These are phyloP conservation scores for Truncatella angustata DNA, from an alignment of 2,329 filamentous ascomycete genomes.

Conservation along the genomic window DNA sequence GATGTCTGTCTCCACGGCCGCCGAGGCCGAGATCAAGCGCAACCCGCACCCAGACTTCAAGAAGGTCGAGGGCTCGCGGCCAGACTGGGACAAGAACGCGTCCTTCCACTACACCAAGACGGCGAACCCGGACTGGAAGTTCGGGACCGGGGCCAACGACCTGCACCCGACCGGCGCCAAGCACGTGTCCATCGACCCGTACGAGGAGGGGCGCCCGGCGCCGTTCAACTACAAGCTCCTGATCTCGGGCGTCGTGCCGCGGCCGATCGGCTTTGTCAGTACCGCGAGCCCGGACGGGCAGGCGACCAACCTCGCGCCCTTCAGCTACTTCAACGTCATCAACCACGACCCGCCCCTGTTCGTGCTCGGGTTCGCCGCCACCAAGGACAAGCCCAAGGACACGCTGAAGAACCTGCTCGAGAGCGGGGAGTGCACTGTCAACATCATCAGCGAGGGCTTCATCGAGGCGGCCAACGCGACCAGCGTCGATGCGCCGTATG, in stretches of 20 bases:
- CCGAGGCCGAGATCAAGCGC: constrained; percentile 45
- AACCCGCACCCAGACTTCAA: constrained; percentile 78
- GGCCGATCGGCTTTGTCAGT: constrained; percentile 70
- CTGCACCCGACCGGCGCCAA: constrained; percentile 26
- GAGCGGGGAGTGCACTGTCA: constrained; percentile 76
- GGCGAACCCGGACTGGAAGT: constrained; percentile 62
- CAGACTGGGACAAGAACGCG: constrained; percentile 51
- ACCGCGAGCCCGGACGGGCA: constrained; percentile 58
- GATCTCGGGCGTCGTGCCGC: constrained; percentile 78
- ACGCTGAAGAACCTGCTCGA: constrained; percentile 72
- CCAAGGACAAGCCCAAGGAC: constrained; percentile 65
- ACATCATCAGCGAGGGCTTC: constrained; percentile 82
- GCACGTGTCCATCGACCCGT: constrained; percentile 80
- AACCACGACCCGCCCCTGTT: constrained; percentile 87
- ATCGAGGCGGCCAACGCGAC: constrained; percentile 86
- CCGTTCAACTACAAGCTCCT: constrained; percentile 88
- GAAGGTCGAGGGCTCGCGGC: constrained; percentile 63
- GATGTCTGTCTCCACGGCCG: constrained; percentile 24
- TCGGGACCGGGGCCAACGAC: constrained; percentile 64
- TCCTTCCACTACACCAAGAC: constrained; percentile 61
- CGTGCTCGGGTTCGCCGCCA: constrained; percentile 51
- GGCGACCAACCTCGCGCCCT: constrained; percentile 75
- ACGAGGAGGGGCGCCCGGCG: constrained; percentile 65
- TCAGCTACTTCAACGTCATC: constrained; percentile 82
- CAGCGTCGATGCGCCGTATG: constrained; percentile 74